Evolutionary conservation across 129 eudicot species (phyloP), one percentile per base, ranked within the genome.

Genomic region (Lonicera japonica): DNA sequence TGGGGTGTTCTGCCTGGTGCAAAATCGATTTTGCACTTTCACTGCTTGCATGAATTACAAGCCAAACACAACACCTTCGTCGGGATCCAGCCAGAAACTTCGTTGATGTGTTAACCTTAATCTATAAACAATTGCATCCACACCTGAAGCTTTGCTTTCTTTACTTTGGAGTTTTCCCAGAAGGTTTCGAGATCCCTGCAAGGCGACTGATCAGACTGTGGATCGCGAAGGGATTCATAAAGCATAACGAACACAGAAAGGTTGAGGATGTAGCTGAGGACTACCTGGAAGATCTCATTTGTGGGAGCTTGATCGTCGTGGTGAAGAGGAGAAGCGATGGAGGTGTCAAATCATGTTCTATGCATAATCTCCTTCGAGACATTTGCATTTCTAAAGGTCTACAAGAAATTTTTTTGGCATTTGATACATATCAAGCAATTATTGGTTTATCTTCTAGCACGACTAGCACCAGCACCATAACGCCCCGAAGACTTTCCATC

Each of bases 171-270:
- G 55, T 46, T 1, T 73, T 73, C 50, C 62, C 55, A 0, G 40
- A 60, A 48, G 78, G 36, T 18, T 10, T 5, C 8, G 67, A 66
- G 18, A 25, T 73, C 16, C 54, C 58, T 19, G 62, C 11, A 0
- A 21, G 68, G 23, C 38, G 17, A 21, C 12, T 73, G 11, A 18
- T 34, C 0, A 21, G 56, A 12, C 23, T 66, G 18, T 73, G 78
- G 78, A 51, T 66, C 5, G 73, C 78, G 0, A 73, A 73, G 52
- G 78, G 78, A 22, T 66, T 73, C 25, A 21, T 73, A 9, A 20
- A 17, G 11, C 12, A 53, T 18, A 41, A 29, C 1, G 15, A 52
- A 0, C 21, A 48, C 16, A 39, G 5, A 29, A 29, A 21, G 9
- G 15, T 15, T 17, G 68, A 50, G 46, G 56, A 59, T 9, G 14